Conservation (phyloP, 768 basidiomycete species). For the Termitomyces sp. region DNA sequence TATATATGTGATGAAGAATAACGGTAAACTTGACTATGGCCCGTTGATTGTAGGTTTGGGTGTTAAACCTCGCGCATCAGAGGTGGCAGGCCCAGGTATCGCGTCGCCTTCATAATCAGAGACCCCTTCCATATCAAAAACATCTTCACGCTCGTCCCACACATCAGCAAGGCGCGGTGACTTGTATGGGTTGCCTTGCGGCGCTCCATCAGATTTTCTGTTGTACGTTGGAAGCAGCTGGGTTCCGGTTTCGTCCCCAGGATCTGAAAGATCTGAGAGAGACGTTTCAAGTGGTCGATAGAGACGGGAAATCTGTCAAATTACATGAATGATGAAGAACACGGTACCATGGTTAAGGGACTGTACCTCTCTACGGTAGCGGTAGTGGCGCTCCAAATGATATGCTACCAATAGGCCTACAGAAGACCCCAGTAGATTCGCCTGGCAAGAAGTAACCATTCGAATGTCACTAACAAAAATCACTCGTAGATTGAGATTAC, state of each 20-base stretch:
- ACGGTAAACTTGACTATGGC: not conserved
- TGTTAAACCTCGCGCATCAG: conserved; percentile 10
- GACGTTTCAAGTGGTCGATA: conserved; percentile 64
- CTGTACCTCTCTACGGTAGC: conserved; percentile 68
- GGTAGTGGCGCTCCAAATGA: conserved; percentile 69
- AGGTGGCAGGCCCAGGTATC: conserved; percentile 7
- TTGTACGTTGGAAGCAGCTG: conserved; percentile 57
- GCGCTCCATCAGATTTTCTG: conserved; percentile 13
- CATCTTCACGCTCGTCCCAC: conserved; percentile 76
- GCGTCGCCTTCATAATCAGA: conserved; percentile 48
- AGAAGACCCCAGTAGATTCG: conserved; percentile 70
- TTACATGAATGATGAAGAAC: not conserved
- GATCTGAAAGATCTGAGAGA: conserved; percentile 50
- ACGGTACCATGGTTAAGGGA: not conserved
- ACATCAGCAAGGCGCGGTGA: conserved; percentile 47
- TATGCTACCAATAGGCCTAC: conserved; percentile 64
- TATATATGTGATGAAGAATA: conserved; percentile 6
- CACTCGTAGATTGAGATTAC: not conserved
- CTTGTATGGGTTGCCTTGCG: conserved; percentile 24
- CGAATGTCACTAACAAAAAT: not conserved
- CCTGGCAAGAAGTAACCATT: conserved; percentile 33
- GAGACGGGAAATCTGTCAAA: conserved; percentile 60
- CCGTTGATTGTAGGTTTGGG: conserved; percentile 17
- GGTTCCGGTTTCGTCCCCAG: conserved; percentile 39
- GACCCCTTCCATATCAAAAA: conserved; percentile 63